Evolutionary conservation across 352 stramenopile species (phyloP), one percentile per base, ranked within the genome.

Genomic region (Saprolegnia diclina): DNA sequence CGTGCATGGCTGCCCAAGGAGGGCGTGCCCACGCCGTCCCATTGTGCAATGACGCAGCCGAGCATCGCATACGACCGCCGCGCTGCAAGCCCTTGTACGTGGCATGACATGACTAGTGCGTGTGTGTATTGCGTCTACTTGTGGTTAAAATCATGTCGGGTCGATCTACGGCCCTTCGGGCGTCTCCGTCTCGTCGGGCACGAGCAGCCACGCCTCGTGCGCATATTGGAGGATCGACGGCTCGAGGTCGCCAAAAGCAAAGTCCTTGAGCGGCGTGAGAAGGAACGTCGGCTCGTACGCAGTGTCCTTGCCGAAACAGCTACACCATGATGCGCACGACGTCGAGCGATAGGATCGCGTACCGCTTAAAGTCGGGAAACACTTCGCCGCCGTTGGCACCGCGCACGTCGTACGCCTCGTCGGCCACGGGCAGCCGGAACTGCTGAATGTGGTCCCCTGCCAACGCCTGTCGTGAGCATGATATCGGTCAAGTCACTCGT

Each of bases 231-330:
- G 67, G 42, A 89, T 73, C 37, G 82, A 74, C 16, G 72, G 45
- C 62, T 89, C 83, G 6, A 91, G 66, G 10, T 83, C 77, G 57
- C 83, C 80, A 67, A 91, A 91, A 0, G 77, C 68, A 64, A 88
- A 88, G 16, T 79, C 79, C 46, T 71, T 83, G 71, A 91, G 79
- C 16, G 83, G 79, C 42, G 85, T 87, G 11, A 91, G 71, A 26
- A 77, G 82, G 64, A 88, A 90, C 22, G 82, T 71, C 66, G 86
- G 87, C 16, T 87, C 76, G 67, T 88, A 90, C 57, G 81, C 77
- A 32, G 85, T 77, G 61, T 88, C 80, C 67, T 88, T 88, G 40
- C 82, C 82, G 62, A 88, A 90, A 56, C 80, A 90, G 13, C 52
- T 59, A 59, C 24, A 24, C 2, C 3, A 2, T 7, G 35, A 59